Evolutionary conservation across 768 basidiomycete genomes (phyloP).

Genomic region (Trametes punicea): DNA sequence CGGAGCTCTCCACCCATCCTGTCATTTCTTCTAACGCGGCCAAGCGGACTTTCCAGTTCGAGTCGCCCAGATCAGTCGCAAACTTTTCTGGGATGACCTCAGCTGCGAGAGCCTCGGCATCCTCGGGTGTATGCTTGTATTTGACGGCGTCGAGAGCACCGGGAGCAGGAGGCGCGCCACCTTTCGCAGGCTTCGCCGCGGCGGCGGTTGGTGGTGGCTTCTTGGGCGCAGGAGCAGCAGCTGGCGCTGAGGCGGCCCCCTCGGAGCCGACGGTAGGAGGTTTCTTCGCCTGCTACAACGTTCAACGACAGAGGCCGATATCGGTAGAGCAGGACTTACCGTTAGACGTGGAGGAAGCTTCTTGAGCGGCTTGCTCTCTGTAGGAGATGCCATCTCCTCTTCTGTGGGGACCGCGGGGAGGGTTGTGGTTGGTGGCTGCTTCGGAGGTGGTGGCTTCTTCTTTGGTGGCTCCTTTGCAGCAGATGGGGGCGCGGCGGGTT

Average conservation of each 20-base stretch:
- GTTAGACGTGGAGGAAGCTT: constrained; percentile 51
- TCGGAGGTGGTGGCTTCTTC: constrained; percentile 33
- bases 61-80: constrained; percentile 72
- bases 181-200: constrained; percentile 44
- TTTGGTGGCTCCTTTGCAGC: constrained; percentile 33
- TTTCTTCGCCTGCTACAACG: constrained; percentile 47
- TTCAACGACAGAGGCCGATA: background rate
- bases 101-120: constrained; percentile 77
- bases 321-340: constrained; percentile 31
- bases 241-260: constrained; percentile 18
- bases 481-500: constrained; percentile 30
- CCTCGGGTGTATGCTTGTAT: constrained; percentile 87
- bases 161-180: constrained; percentile 44
- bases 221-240: constrained; percentile 29
- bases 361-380: constrained; percentile 41
- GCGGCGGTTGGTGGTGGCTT: constrained; percentile 45
- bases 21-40: constrained; percentile 85
- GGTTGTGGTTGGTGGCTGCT: constrained; percentile 33
- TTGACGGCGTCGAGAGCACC: constrained; percentile 80
- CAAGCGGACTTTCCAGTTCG: constrained; percentile 91
- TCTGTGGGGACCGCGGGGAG: constrained; percentile 30
- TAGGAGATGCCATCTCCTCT: constrained; percentile 31
- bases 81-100: constrained; percentile 70
- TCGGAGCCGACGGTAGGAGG: constrained; percentile 36
- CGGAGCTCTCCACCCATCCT: constrained; percentile 71